Percentiles rank a stretch among this genome's conserved stretches.
Evolutionary conservation across 2,329 filamentous ascomycete species (phyloP).

Genomic region (Alternaria burnsii): DNA sequence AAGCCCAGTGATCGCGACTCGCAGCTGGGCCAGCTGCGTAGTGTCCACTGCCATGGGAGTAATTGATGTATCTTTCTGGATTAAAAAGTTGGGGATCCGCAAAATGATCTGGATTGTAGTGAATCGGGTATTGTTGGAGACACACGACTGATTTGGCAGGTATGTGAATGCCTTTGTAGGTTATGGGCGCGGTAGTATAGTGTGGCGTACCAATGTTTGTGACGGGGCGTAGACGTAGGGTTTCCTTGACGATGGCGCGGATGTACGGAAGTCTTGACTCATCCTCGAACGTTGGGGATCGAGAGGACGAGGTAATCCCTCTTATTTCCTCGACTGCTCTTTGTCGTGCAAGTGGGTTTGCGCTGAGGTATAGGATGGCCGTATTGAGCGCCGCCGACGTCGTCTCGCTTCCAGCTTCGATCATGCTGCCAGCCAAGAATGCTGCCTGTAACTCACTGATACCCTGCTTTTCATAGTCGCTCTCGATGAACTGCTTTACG

Average conservation of each 20-base stretch:
- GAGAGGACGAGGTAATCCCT: constrained; percentile 21
- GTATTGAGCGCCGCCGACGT: constrained; percentile 50
- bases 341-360: constrained; percentile 26
- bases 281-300: constrained; percentile 54
- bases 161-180: constrained; percentile 55
- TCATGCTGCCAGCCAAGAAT: constrained; percentile 47
- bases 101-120: constrained; percentile 51
- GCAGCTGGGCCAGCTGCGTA: constrained; percentile 48
- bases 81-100: constrained; percentile 52
- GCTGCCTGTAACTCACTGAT: constrained; percentile 48
- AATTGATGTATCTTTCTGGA: constrained; percentile 55
- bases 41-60: constrained; percentile 38
- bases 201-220: constrained; percentile 49
- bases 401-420: constrained; percentile 54
- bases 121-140: constrained; percentile 41
- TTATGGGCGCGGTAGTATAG: constrained; percentile 47
- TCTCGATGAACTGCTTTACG: constrained; percentile 46
- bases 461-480: constrained; percentile 50
- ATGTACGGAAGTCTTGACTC: constrained; percentile 53
- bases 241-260: constrained; percentile 51
- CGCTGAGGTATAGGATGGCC: constrained; percentile 41
- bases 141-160: constrained; percentile 52
- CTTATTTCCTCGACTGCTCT: constrained; percentile 38
- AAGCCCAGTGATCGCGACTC: constrained; percentile 47
- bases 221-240: constrained; percentile 54